Conservation (phyloP, 2,329 filamentous ascomycete genomes). For the Sclerotinia minor region DNA sequence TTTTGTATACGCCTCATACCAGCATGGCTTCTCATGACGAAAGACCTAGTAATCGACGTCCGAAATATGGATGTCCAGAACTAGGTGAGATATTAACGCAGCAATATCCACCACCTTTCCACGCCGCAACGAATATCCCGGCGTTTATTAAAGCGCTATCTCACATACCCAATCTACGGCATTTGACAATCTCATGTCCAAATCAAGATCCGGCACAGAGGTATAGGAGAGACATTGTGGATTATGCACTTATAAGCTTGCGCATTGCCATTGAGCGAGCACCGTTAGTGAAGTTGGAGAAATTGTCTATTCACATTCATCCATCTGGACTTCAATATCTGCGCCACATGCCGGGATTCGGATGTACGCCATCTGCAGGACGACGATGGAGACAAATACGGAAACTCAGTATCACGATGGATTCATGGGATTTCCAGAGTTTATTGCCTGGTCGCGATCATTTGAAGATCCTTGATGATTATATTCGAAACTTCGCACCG, state of each 20-base stretch:
- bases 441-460: constrained; percentile 65
- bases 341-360: constrained; percentile 71
- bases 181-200: constrained; percentile 75
- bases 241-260: constrained; percentile 85
- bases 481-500: constrained; percentile 68
- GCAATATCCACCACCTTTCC: constrained; percentile 86
- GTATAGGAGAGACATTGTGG: constrained; percentile 75
- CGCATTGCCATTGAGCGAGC: constrained; percentile 79
- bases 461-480: constrained; percentile 78
- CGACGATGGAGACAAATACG: constrained; percentile 77
- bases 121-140: constrained; percentile 83
- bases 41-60: constrained; percentile 44
- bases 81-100: constrained; percentile 79
- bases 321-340: constrained; percentile 76
- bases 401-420: constrained; percentile 70
- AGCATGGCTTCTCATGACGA: constrained; percentile 61
- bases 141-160: constrained; percentile 77
- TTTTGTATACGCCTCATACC: constrained; percentile 77
- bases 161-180: constrained; percentile 66
- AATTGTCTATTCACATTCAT: constrained; percentile 74
- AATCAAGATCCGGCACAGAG: constrained; percentile 67
- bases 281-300: constrained; percentile 63
- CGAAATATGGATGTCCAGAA: constrained; percentile 77
- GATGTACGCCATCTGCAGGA: constrained; percentile 68
- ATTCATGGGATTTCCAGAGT: constrained; percentile 65